These are phyloP conservation scores for Pseudozyma hubeiensis DNA, from an alignment of 1,284 basidiomycete species.

Conservation along the genomic window DNA sequence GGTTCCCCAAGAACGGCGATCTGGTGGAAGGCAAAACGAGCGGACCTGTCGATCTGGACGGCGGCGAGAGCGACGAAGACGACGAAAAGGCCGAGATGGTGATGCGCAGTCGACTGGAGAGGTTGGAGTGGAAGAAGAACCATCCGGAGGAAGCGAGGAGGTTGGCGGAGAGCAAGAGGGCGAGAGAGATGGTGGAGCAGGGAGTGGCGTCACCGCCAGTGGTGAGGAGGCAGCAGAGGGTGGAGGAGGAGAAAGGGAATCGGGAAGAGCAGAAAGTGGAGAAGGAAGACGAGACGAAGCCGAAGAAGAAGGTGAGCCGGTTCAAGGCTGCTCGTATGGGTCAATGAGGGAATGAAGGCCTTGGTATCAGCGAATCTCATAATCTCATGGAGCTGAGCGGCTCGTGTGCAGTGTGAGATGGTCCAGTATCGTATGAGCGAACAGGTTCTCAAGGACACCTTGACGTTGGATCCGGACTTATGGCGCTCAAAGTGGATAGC, in stretches of 20 bases:
- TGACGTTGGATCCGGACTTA: not conserved
- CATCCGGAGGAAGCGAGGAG: slow-evolving; percentile 34
- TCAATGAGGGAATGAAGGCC: slow-evolving; percentile 3
- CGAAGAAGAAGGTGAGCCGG: slow-evolving; percentile 39
- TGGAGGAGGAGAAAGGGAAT: not conserved
- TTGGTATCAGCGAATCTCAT: no score
- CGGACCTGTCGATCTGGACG: slow-evolving; percentile 49
- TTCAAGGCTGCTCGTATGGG: slow-evolving; percentile 51
- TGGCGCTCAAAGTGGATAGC: slow-evolving; percentile 19
- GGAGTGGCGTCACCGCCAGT: slow-evolving; percentile 22
- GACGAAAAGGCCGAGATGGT: slow-evolving; percentile 52
- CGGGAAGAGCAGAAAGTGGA: not conserved
- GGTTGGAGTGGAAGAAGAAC: slow-evolving; percentile 32
- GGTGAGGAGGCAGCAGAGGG: not conserved
- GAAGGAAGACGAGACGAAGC: not conserved
- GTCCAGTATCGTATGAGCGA: no score
- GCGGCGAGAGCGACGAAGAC: slow-evolving; percentile 57
- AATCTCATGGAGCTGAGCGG: no score
- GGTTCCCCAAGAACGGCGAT: slow-evolving; percentile 49
- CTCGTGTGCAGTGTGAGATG: no score
- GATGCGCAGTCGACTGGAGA: slow-evolving; percentile 54
- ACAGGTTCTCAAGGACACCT: not conserved
- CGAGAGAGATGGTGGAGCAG: slow-evolving; percentile 15
- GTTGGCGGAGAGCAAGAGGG: slow-evolving; percentile 19
- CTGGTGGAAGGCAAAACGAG: slow-evolving; percentile 23